These are phyloP conservation scores for Lachancea meyersii DNA, from an alignment of 805 yeast genomes.

Conservation along the genomic window DNA sequence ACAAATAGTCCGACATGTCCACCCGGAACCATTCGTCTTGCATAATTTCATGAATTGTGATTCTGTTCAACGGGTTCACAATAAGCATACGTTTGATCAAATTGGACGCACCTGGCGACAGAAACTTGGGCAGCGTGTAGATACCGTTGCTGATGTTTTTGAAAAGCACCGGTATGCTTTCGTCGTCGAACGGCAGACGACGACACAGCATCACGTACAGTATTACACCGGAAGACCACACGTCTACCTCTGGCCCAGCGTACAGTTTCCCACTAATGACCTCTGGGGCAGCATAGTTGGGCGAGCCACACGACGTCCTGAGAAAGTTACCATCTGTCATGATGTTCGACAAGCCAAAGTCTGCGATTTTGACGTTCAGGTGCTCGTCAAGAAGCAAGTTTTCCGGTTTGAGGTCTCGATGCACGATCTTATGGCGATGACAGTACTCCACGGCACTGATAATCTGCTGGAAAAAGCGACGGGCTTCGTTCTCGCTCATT, in stretches of 20 bases:
- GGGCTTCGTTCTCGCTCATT: slow-evolving; percentile 86
- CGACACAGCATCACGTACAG: slow-evolving; percentile 95
- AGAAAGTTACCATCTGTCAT: slow-evolving; percentile 97
- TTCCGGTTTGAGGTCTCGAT: slow-evolving; percentile 94
- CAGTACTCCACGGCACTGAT: slow-evolving; percentile 96
- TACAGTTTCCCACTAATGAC: slow-evolving; percentile 90
- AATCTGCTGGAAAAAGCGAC: slow-evolving; percentile 92
- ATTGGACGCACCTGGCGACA: slow-evolving; percentile 79
- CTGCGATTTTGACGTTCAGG: slow-evolving; percentile 90
- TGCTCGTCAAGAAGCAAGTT: slow-evolving; percentile 83
- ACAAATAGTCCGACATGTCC: slow-evolving; percentile 71
- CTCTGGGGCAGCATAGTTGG: slow-evolving; percentile 97
- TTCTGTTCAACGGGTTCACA: slow-evolving; percentile 89
- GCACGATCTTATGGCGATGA: slow-evolving; percentile 93
- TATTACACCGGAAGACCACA: slow-evolving; percentile 96
- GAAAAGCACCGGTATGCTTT: slow-evolving; percentile 88
- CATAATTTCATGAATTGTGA: slow-evolving; percentile 86
- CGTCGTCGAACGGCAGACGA: slow-evolving; percentile 92
- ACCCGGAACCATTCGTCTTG: slow-evolving; percentile 90
- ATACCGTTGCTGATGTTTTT: slow-evolving; percentile 91
- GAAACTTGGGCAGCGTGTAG: slow-evolving; percentile 79
- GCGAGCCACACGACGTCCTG: slow-evolving; percentile 93
- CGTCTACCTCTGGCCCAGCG: slow-evolving; percentile 98
- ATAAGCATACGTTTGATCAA: slow-evolving; percentile 84
- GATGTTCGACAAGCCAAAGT: slow-evolving; percentile 87